A percentile compares a stretch with the other conserved stretches of the same genome.
Evolutionary conservation across 169 alveolate genomes (phyloP).

Genomic region (Fabrea salina): DNA sequence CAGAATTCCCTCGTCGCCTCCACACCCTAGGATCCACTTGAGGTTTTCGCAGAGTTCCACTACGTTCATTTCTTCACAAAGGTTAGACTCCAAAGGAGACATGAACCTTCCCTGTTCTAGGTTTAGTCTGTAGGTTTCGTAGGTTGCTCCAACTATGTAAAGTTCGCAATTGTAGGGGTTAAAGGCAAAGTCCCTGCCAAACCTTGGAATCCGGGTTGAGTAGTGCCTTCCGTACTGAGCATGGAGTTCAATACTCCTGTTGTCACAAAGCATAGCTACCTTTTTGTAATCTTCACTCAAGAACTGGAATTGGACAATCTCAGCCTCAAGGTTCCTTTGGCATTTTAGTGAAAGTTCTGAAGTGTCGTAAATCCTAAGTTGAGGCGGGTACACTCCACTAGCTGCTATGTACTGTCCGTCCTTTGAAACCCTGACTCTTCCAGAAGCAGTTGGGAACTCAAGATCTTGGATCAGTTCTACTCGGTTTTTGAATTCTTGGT

Average conservation of each 20-base stretch:
- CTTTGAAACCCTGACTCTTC: slow-evolving; percentile 77
- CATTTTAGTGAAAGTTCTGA: slow-evolving; percentile 86
- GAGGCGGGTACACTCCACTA: slow-evolving; percentile 88
- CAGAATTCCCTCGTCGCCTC: slow-evolving; percentile 74
- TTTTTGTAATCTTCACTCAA: slow-evolving; percentile 89
- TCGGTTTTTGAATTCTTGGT: slow-evolving; percentile 75
- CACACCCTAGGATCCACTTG: slow-evolving; percentile 60
- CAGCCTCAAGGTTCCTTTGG: slow-evolving; percentile 90
- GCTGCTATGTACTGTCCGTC: slow-evolving; percentile 86
- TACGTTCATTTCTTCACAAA: slow-evolving; percentile 47
- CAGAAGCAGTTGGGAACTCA: slow-evolving; percentile 81
- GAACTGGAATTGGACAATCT: slow-evolving; percentile 83
- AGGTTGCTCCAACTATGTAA: slow-evolving; percentile 81
- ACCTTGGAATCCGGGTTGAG: slow-evolving; percentile 89
- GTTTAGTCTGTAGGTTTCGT: slow-evolving; percentile 82
- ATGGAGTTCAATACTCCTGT: slow-evolving; percentile 91
- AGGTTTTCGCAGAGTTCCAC: slow-evolving; percentile 35
- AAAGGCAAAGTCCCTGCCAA: slow-evolving; percentile 86
- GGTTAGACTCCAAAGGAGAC: slow-evolving; percentile 69
- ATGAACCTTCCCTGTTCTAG: slow-evolving; percentile 87
- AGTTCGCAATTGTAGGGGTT: slow-evolving; percentile 78
- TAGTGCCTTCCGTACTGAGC: slow-evolving; percentile 94
- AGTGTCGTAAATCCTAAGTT: slow-evolving; percentile 87
- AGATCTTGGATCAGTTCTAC: slow-evolving; percentile 86
- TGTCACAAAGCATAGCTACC: slow-evolving; percentile 85